Conservation (phyloP, 768 basidiomycete species). For the Gyrodon lividus region DNA sequence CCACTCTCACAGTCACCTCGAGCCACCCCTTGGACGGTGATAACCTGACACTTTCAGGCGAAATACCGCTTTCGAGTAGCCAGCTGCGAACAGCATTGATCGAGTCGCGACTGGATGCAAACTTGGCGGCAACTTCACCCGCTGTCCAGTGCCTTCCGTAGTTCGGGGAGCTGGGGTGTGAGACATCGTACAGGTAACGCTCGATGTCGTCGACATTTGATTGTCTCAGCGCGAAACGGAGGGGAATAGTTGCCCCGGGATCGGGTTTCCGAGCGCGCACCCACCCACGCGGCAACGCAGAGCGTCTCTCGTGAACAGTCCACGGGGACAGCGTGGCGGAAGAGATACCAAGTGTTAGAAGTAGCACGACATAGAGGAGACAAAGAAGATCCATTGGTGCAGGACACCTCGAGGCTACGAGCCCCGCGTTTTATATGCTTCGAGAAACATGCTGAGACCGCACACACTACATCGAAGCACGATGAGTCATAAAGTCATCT, state of each 20-base stretch:
- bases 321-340: conserved; percentile 35
- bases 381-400: background rate
- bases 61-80: conserved; percentile 43
- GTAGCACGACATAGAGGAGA: background rate
- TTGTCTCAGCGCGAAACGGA: conserved; percentile 50
- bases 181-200: conserved; percentile 45
- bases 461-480: too few species aligned
- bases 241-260: conserved; percentile 38
- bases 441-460: background rate
- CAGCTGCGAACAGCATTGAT: conserved; percentile 43
- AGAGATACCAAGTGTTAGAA: background rate
- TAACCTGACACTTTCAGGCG: conserved; percentile 36
- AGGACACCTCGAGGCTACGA: background rate
- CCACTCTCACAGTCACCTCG: conserved; percentile 37
- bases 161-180: conserved; percentile 48
- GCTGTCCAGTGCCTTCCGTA: conserved; percentile 53
- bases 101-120: conserved; percentile 44
- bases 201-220: conserved; percentile 45
- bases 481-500: too few species aligned
- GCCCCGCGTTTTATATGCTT: background rate
- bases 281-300: conserved; percentile 38
- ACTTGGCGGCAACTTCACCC: conserved; percentile 42
- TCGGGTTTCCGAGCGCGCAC: conserved; percentile 33
- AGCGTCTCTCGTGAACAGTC: conserved; percentile 40
- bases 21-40: conserved; percentile 42